A percentile compares a stretch with the other conserved stretches of the same genome.
phyloP scores from a whole-genome alignment of 352 stramenopile species.

The Plasmopara halstedii region DNA sequence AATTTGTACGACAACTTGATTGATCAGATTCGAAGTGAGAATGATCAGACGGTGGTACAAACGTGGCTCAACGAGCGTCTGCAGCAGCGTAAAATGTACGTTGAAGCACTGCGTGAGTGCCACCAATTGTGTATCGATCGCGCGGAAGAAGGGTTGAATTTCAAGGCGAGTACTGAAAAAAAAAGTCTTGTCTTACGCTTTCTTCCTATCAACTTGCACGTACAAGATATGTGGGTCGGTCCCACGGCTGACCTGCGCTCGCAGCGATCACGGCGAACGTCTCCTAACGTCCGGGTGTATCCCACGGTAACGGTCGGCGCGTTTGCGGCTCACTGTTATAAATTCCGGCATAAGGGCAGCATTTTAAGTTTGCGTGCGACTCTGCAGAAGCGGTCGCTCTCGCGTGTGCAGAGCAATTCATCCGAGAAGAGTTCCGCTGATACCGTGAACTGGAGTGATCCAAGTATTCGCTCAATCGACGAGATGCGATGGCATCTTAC shows the following conservation, averaged over 20 bases:
- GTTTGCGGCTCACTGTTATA: constrained; percentile 76
- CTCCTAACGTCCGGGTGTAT: constrained; percentile 53
- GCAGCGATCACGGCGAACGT: constrained; percentile 52
- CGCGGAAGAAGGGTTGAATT: constrained; percentile 62
- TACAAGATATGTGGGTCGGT: constrained; percentile 82
- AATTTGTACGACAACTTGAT: constrained; percentile 79
- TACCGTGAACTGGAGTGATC: constrained; percentile 48
- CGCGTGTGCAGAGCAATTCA: constrained; percentile 37
- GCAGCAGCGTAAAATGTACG: constrained; percentile 56
- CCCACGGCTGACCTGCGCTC: constrained; percentile 58
- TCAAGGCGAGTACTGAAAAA: constrained; percentile 81
- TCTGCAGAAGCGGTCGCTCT: constrained; percentile 50
- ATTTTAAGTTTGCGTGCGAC: constrained; percentile 57
- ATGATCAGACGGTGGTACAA: constrained; percentile 61
- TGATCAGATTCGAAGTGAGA: constrained; percentile 78
- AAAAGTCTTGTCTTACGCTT: constrained; percentile 69
- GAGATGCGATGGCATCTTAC: constrained; percentile 74
- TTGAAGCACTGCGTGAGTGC: constrained; percentile 60
- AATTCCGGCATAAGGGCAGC: constrained; percentile 69
- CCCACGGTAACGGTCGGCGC: constrained; percentile 67
- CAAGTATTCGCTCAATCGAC: constrained; percentile 36
- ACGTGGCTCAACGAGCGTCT: constrained; percentile 69
- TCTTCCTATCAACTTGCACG: constrained; percentile 74
- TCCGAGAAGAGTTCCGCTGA: constrained; percentile 24
- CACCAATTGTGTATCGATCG: constrained; percentile 61